Percentiles rank a stretch among this genome's conserved stretches.
phyloP scores from a whole-genome alignment of 352 stramenopile genomes.

The Phytophthora chlamydospora region DNA sequence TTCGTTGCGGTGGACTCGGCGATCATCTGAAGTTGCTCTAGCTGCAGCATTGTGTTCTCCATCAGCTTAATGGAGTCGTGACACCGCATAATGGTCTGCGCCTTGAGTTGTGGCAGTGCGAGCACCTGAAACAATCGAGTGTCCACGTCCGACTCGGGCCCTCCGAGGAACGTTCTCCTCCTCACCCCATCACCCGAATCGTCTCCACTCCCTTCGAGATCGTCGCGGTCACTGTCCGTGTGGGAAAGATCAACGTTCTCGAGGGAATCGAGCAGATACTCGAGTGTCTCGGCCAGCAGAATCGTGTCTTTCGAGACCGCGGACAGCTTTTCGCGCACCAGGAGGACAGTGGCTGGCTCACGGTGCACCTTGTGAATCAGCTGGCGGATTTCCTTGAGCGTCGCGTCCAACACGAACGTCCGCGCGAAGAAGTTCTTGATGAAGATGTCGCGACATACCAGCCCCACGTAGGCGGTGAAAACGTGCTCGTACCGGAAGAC shows the following conservation, averaged over 20 bases:
- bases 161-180: conserved; percentile 17
- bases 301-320: conserved; percentile 95
- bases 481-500: conserved; percentile 96
- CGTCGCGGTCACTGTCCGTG: conserved; percentile 8
- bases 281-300: conserved; percentile 95
- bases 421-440: conserved; percentile 97
- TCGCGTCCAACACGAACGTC: conserved; percentile 96
- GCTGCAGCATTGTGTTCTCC: conserved; percentile 90
- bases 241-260: conserved; percentile 78
- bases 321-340: conserved; percentile 93
- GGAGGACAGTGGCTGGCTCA: conserved; percentile 84
- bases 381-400: conserved; percentile 94
- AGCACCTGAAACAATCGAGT: conserved; percentile 92
- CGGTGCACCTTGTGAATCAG: conserved; percentile 89
- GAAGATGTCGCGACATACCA: conserved; percentile 97
- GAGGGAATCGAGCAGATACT: conserved; percentile 95
- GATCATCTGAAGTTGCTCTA: conserved; percentile 95
- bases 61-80: conserved; percentile 97
- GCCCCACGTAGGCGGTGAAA: conserved; percentile 95
- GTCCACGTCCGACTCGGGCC: conserved; percentile 45
- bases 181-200: conserved; percentile 27
- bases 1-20: conserved; percentile 90
- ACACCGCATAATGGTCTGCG: conserved; percentile 92
- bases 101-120: conserved; percentile 85
- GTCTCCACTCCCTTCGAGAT: conserved; percentile 55